Evolutionary conservation across 306 rosid species (phyloP), one percentile per base, ranked within the genome.

Genomic region (Rosa lucieae): DNA sequence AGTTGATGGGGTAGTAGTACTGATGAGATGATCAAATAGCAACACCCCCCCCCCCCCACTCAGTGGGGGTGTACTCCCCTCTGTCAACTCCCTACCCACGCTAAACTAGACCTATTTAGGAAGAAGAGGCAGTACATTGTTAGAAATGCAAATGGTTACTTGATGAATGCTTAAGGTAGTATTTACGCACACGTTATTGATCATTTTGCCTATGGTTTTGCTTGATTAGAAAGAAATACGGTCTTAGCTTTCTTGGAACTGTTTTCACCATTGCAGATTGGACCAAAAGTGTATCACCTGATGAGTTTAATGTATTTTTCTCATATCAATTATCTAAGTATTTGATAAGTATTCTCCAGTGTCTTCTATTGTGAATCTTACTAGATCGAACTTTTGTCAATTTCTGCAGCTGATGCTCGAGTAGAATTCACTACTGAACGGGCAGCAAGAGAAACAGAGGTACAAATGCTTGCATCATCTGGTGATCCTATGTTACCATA

Each of bases 401-500:
- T 79, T 43, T 87, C 72, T 90, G 91, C 92, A 90, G 99, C 91
- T 82, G 97, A 92, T 51, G 77, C 97, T 73, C 85, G 88, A 80
- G 87, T 89, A 80, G 97, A 92, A 18, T 90, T 87, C 75, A 79
- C 90, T 78, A 75, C 87, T 40, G 89, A 89, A 78, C 91, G 86
- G 61, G 82, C 94, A 58, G 89, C 89, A 23, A 91, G 89, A 77
- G 98, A 90, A 79, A 76, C 92, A 11, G 87, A 89, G 76, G 85
- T 91, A 46, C 93, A 89, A 70, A 90, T 91, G 90, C 86, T 93
- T 43, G 89, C 92, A 1, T 73, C 97, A 20, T 82, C 96, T 18
- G 94, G 98, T 73, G 99, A 96, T 87, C 98, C 97, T 69, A 93
- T 96, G 98, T 52, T 93, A 82, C 98, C 95, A 29, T 93, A 79